Evolutionary conservation across 768 basidiomycete species (phyloP), one percentile per base, ranked within the genome.

Genomic region (Serpula lacrymans): DNA sequence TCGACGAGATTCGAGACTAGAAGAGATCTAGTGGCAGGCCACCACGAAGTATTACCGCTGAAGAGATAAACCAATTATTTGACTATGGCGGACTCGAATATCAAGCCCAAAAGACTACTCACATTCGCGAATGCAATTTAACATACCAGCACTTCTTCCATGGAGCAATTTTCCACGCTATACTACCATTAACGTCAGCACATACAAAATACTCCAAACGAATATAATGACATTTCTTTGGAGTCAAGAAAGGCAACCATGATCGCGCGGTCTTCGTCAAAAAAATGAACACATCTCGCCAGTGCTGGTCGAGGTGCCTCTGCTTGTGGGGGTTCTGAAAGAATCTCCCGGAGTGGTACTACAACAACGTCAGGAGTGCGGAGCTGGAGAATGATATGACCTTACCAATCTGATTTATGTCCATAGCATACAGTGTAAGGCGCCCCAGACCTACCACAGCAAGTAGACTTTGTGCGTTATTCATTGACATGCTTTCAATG

Each of bases 1-100:
- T 41, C 32, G 5, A 23, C 14, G 4, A 41, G 31, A 24, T 41
- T 41, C 40, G 31, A 41, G 18, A 41, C 17, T n/a, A 41, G 32
- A 17, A 41, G 32, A 10, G 14, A 33, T 11, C 25, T 30, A 6
- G 20, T 26, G 11, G 11, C 21, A 13, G 33, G 16, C 26, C 34
- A 23, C 22, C 33, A 41, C n/a, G 40, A 30, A 2, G 23, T 21
- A 22, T 24, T 13, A 12, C 40, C 20, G 6, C 40, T 41, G n/a
- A 22, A n/a, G 18, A 41, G 27, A 21, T 10, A n/a, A 22, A n/a
- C 4, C 3, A 11, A 16, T 30, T 17, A 14, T 20, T 14, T 5
- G 12, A 17, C 17, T 11, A n/a, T n/a, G n/a, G n/a, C n/a, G n/a
- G n/a, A n/a, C n/a, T n/a, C n/a, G 16, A 34, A 7, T 11, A 16